Conservation (phyloP, 176 grass and related monocot species). For the Eremochloa ophiuroides region DNA sequence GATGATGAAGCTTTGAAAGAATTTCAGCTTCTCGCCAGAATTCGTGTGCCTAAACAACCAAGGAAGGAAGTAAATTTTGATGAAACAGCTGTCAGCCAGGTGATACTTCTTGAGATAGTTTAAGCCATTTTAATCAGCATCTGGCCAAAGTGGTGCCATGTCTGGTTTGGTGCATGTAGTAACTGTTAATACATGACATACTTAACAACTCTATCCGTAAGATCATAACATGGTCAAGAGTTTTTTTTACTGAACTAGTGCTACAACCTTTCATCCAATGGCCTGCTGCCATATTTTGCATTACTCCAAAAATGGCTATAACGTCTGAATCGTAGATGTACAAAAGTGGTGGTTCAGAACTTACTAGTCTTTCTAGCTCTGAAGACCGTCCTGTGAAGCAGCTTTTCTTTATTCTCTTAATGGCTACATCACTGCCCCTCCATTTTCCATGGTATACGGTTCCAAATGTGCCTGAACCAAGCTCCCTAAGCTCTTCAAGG, state of each 20-base stretch:
- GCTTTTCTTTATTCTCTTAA: constrained; percentile 98
- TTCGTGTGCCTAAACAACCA: constrained; percentile 62
- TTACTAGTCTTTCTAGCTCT: constrained; percentile 96
- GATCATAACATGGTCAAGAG: constrained; percentile 6
- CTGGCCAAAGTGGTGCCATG: background rate
- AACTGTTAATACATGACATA: background rate
- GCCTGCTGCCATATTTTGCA: background rate
- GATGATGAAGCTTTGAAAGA: constrained; percentile 90
- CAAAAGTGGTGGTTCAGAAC: background rate
- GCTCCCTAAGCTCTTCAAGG: constrained; percentile 91
- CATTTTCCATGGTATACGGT: constrained; percentile 99
- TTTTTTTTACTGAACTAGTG: background rate
- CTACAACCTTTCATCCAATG: constrained; percentile 4
- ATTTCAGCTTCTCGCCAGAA: constrained; percentile 99
- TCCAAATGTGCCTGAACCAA: constrained; percentile 96
- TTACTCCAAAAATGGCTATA: constrained; percentile 5
- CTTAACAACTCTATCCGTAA: background rate
- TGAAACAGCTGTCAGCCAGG: background rate
- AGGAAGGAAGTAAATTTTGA: constrained; percentile 17
- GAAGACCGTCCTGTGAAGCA: constrained; percentile 88
- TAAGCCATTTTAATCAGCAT: constrained; percentile 9
- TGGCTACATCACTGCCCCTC: constrained; percentile 99
- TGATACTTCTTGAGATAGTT: background rate
- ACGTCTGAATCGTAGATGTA: background rate
- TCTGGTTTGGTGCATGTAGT: background rate